phyloP scores from a whole-genome alignment of 768 basidiomycete genomes.

The Pleurotus citrinopileatus region DNA sequence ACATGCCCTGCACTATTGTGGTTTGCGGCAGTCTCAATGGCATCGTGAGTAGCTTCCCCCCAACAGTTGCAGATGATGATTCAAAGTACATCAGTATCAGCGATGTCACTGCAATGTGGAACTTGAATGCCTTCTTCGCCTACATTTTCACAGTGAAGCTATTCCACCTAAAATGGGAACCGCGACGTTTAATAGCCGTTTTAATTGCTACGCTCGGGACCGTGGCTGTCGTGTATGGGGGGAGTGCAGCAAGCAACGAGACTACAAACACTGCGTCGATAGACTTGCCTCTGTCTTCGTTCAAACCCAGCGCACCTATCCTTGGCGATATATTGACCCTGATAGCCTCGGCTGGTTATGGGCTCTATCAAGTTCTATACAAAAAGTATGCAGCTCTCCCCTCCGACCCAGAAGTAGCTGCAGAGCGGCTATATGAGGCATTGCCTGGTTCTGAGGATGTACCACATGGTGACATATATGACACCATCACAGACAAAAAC shows the following conservation, averaged over 20 bases:
- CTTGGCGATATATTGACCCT: conserved; percentile 76
- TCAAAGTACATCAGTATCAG: conserved; percentile 50
- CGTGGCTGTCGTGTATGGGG: conserved; percentile 81
- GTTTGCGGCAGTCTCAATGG: conserved; percentile 68
- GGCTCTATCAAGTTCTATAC: conserved; percentile 82
- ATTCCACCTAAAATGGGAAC: conserved; percentile 60
- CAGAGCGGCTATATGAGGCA: conserved; percentile 41
- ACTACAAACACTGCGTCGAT: not conserved
- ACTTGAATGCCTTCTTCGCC: conserved; percentile 88
- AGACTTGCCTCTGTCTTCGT: conserved; percentile 11
- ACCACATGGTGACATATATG: conserved; percentile 12
- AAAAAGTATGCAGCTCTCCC: conserved; percentile 75
- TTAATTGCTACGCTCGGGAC: conserved; percentile 80
- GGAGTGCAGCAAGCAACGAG: conserved; percentile 29
- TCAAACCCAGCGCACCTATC: conserved; percentile 50
- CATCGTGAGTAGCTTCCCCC: conserved; percentile 56
- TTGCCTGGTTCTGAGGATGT: conserved; percentile 38
- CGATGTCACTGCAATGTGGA: conserved; percentile 73
- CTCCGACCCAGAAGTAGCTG: conserved; percentile 51
- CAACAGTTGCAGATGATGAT: conserved; percentile 9
- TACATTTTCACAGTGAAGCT: conserved; percentile 82
- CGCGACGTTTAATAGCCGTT: conserved; percentile 67
- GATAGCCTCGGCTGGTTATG: conserved; percentile 67
- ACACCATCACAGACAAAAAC: conserved; percentile 17
- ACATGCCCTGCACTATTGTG: conserved; percentile 68